These are phyloP conservation scores for Saturnispora serradocipensis DNA, from an alignment of 805 yeast species.

Conservation along the genomic window DNA sequence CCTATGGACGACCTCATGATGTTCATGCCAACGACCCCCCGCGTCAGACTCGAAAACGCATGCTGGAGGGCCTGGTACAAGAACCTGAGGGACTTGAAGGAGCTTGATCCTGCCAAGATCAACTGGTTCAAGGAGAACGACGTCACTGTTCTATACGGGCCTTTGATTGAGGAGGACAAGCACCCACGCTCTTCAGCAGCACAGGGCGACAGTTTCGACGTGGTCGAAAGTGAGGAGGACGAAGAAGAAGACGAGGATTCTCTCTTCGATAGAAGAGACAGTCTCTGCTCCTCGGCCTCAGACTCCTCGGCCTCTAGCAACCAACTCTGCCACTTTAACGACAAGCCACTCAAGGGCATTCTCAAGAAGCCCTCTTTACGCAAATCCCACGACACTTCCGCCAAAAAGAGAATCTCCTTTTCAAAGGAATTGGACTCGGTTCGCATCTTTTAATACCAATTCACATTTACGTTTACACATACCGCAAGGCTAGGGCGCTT, in stretches of 20 bases:
- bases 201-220: not conserved
- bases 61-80: conserved; percentile 96
- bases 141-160: conserved; percentile 48
- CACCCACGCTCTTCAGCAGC: not conserved
- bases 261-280: not conserved
- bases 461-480: not conserved
- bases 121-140: conserved; percentile 50
- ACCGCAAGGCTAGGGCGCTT: not conserved
- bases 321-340: not conserved
- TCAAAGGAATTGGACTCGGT: not conserved
- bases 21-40: conserved; percentile 28
- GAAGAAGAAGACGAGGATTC: conserved; percentile 1
- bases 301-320: not conserved
- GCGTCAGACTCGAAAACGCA: conserved; percentile 61
- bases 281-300: not conserved
- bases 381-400: not conserved
- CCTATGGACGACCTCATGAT: conserved; percentile 28
- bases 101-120: conserved; percentile 36
- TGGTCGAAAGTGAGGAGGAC: not conserved
- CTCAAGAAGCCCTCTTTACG: not conserved
- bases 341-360: not conserved
- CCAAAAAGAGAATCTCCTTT: not conserved
- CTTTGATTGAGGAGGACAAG: conserved; percentile 24
- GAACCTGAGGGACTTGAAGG: conserved; percentile 46
- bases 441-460: not conserved